A percentile compares a stretch with the other conserved stretches of the same genome.
Conservation (phyloP, 2,329 filamentous ascomycete genomes). For the Alternaria tenuissima region DNA sequence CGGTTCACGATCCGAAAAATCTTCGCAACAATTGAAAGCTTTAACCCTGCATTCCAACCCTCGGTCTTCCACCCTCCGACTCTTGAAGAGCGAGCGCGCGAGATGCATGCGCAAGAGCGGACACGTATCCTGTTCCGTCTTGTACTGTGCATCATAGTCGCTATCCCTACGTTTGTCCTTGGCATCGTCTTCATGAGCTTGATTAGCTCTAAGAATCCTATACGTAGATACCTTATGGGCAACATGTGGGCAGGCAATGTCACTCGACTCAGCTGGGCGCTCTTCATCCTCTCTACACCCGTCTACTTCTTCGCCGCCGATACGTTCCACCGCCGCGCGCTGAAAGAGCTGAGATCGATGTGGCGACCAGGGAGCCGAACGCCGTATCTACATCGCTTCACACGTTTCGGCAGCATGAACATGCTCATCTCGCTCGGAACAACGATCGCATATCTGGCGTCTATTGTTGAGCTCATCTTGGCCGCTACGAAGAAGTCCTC, state of each 20-base stretch:
- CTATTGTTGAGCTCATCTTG: slow-evolving; percentile 76
- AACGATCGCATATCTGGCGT: slow-evolving; percentile 85
- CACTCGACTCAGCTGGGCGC: slow-evolving; percentile 77
- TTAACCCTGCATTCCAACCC: slow-evolving; percentile 71
- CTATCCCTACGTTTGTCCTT: slow-evolving; percentile 84
- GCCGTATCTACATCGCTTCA: slow-evolving; percentile 77
- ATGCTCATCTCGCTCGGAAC: slow-evolving; percentile 90
- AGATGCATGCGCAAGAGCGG: slow-evolving; percentile 75
- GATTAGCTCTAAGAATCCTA: slow-evolving; percentile 66
- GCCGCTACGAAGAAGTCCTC: slow-evolving; percentile 54
- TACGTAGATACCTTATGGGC: slow-evolving; percentile 72
- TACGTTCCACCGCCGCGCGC: slow-evolving; percentile 79
- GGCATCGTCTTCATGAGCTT: slow-evolving; percentile 93
- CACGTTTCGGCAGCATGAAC: slow-evolving; percentile 97
- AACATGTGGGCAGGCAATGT: slow-evolving; percentile 74
- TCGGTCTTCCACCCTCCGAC: slow-evolving; percentile 81
- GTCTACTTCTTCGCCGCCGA: slow-evolving; percentile 89
- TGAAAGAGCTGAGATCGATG: slow-evolving; percentile 79
- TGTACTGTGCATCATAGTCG: slow-evolving; percentile 71
- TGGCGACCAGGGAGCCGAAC: slow-evolving; percentile 80
- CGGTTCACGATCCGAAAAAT: slow-evolving; percentile 79
- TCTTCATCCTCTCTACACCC: slow-evolving; percentile 83
- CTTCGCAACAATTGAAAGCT: slow-evolving; percentile 69
- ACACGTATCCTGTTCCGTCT: slow-evolving; percentile 74
- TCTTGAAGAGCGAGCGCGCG: slow-evolving; percentile 80